Percentiles rank a stretch among this genome's conserved stretches.
Conservation (phyloP, 1,139 yeast genomes). For the Arxiozyma slooffiae region DNA sequence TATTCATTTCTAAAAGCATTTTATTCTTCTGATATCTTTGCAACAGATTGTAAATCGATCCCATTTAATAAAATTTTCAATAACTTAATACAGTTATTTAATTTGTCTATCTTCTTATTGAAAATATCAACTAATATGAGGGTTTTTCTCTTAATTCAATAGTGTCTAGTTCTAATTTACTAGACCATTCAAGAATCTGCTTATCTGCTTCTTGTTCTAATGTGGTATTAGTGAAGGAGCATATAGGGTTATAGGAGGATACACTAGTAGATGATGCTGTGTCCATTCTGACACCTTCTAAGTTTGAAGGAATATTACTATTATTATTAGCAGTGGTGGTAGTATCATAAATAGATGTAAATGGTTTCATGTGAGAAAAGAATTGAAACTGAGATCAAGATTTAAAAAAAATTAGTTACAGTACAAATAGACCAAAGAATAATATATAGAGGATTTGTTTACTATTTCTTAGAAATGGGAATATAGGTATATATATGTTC, state of each 20-base stretch:
- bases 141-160: conserved; percentile 34
- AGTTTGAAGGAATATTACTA: neutral
- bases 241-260: neutral
- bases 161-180: conserved; percentile 38
- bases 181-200: conserved; percentile 38
- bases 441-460: too few species aligned
- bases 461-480: neutral
- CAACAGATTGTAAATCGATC: neutral
- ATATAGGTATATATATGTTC: too few species aligned
- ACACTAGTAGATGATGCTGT: conserved; percentile 5
- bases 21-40: neutral
- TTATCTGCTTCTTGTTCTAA: conserved; percentile 24
- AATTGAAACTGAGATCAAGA: neutral
- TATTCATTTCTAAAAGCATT: neutral
- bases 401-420: neutral
- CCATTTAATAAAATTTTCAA: neutral
- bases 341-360: neutral
- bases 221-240: conserved; percentile 2
- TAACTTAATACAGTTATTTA: neutral
- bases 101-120: conserved; percentile 4
- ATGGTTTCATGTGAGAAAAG: neutral
- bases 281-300: conserved; percentile 2
- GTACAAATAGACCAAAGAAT: too few species aligned
- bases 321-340: neutral
- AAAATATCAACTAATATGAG: conserved; percentile 17